phyloP scores from a whole-genome alignment of 768 basidiomycete genomes.

The Lyophyllum decastes region DNA sequence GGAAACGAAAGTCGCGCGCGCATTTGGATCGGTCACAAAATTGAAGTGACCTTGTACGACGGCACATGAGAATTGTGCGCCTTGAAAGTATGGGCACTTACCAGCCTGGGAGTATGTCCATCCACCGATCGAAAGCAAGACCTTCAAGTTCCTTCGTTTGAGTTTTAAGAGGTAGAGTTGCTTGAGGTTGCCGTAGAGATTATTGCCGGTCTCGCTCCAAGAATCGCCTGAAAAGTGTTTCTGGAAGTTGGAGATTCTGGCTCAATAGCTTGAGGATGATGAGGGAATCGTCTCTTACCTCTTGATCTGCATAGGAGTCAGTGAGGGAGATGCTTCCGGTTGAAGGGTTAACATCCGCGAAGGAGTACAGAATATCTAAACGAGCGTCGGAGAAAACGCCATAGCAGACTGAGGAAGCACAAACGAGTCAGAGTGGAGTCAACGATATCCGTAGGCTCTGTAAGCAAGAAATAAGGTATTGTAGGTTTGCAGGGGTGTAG shows the following conservation, averaged over 20 bases:
- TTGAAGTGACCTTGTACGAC: conserved; percentile 57
- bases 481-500: neutral
- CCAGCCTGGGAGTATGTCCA: conserved; percentile 72
- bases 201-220: conserved; percentile 75
- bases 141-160: conserved; percentile 53
- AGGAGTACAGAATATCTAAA: conserved; percentile 72
- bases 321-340: conserved; percentile 67
- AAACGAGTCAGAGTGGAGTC: conserved; percentile 62
- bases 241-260: conserved; percentile 29
- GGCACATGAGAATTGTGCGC: neutral
- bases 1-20: conserved; percentile 58
- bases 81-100: conserved; percentile 13
- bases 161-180: conserved; percentile 69
- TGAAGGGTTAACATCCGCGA: conserved; percentile 67
- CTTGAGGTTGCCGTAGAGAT: conserved; percentile 81
- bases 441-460: conserved; percentile 68
- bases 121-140: conserved; percentile 55
- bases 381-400: neutral
- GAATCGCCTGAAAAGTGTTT: conserved; percentile 74
- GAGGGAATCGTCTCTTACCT: conserved; percentile 35
- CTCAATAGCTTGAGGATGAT: conserved; percentile 14
- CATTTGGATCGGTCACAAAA: conserved; percentile 54
- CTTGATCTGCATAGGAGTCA: conserved; percentile 73
- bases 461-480: conserved; percentile 1
- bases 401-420: conserved; percentile 14